Evolutionary conservation across 1,139 yeast species (phyloP).

Genomic region (Sugiyamaella pinicola): DNA sequence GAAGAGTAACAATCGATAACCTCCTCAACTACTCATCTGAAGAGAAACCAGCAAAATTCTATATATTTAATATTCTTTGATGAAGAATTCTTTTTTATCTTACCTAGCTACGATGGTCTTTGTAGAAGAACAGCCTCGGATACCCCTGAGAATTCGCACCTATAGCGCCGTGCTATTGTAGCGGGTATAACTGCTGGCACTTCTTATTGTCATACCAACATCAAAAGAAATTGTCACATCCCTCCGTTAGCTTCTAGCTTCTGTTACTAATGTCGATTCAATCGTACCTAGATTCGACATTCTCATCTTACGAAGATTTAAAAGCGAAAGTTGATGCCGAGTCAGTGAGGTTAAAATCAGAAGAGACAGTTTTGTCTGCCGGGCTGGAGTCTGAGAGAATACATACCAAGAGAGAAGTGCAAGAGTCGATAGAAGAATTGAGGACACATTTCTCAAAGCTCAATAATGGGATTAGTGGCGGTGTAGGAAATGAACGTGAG

Average conservation of each 20-base stretch:
- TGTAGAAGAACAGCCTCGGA: no score
- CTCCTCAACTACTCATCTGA: no score
- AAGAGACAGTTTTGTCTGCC: slow-evolving; percentile 20
- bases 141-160: no score
- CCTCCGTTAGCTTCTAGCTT: no score
- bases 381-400: slow-evolving; percentile 19
- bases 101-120: no score
- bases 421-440: slow-evolving; percentile 21
- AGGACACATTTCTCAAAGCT: slow-evolving; percentile 18
- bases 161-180: no score
- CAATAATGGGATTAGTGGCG: background rate
- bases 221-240: background rate
- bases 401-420: slow-evolving; percentile 14
- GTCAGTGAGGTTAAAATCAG: slow-evolving; percentile 22
- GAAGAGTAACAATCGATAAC: no score
- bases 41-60: no score
- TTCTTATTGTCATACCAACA: no score
- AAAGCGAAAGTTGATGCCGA: slow-evolving; percentile 29
- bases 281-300: slow-evolving; percentile 28
- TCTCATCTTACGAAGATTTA: slow-evolving; percentile 29
- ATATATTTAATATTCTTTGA: no score
- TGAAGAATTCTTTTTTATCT: no score
- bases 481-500: background rate
- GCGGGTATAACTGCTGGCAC: no score
- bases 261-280: slow-evolving; percentile 18